Percentiles rank a stretch among this genome's conserved stretches.
Conservation (phyloP, 2,329 filamentous ascomycete genomes). For the Bipolaris oryzae region DNA sequence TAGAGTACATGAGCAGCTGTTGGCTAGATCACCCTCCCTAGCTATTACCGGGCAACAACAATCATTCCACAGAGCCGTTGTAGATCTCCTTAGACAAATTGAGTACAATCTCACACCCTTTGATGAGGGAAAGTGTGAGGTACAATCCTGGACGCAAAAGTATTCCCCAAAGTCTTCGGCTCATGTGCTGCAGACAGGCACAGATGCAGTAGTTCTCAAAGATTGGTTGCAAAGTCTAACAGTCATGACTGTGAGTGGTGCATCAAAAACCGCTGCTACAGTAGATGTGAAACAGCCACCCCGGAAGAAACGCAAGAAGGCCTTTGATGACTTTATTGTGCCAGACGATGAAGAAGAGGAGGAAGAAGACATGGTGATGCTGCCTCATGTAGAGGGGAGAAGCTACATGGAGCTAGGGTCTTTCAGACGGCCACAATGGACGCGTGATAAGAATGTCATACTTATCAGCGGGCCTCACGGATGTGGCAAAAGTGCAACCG, state of each 20-base stretch:
- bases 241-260: constrained; percentile 75
- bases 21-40: constrained; percentile 22
- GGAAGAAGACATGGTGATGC: constrained; percentile 62
- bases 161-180: constrained; percentile 74
- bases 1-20: constrained; percentile 39
- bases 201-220: constrained; percentile 72
- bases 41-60: neutral
- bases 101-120: constrained; percentile 73
- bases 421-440: constrained; percentile 40
- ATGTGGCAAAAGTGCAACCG: constrained; percentile 89
- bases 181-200: constrained; percentile 76
- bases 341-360: constrained; percentile 41
- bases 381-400: constrained; percentile 68
- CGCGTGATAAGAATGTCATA: constrained; percentile 70
- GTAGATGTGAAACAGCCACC: constrained; percentile 34
- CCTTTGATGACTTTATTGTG: constrained; percentile 46
- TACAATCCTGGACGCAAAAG: constrained; percentile 77
- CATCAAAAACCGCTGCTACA: constrained; percentile 28
- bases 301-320: constrained; percentile 69
- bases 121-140: constrained; percentile 78
- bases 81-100: constrained; percentile 65
- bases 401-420: constrained; percentile 53
- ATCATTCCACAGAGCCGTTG: constrained; percentile 63
- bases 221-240: constrained; percentile 81
- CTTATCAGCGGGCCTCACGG: constrained; percentile 88